Evolutionary conservation across 352 stramenopile genomes (phyloP).

Genomic region (Phytophthora lateralis): DNA sequence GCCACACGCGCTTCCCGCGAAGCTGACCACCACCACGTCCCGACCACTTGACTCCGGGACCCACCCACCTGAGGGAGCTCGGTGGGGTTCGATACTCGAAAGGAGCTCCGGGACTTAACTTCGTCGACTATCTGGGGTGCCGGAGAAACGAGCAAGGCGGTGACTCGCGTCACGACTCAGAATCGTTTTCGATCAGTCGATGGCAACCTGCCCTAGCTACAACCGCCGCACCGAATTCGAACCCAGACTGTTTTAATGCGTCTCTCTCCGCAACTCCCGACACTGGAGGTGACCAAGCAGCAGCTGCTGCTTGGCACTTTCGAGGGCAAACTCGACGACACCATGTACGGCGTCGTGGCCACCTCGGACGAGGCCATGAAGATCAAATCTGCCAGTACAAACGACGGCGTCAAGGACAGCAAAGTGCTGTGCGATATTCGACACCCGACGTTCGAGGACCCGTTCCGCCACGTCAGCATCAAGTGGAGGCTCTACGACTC

Average conservation of each 20-base stretch:
- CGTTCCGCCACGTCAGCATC: constrained; percentile 31
- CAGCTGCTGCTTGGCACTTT: constrained; percentile 56
- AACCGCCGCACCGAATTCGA: constrained; percentile 3
- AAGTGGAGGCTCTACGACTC: constrained; percentile 33
- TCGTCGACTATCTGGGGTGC: constrained; percentile 4
- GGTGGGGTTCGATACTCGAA: constrained; percentile 21
- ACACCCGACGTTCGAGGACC: constrained; percentile 24
- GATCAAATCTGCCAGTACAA: constrained; percentile 43
- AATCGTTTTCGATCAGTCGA: constrained; percentile 15
- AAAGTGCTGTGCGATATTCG: constrained; percentile 30
- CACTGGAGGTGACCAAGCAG: constrained; percentile 18
- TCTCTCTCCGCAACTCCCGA: constrained; percentile 18
- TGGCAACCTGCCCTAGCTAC: not conserved
- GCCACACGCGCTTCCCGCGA: not conserved
- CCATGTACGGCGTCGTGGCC: constrained; percentile 60
- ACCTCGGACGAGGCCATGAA: constrained; percentile 49
- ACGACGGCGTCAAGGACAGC: constrained; percentile 25
- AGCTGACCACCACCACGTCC: constrained; percentile 12
- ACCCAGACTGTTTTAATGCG: constrained; percentile 11
- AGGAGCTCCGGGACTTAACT: constrained; percentile 23
- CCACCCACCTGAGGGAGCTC: not conserved
- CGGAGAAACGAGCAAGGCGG: constrained; percentile 7
- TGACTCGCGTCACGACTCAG: constrained; percentile 29
- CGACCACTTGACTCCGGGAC: not conserved
- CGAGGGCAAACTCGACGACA: constrained; percentile 57